Base-by-base conservation (phyloP, 1,139 yeast species). In the Blastobotrys capitulatus region DNA sequence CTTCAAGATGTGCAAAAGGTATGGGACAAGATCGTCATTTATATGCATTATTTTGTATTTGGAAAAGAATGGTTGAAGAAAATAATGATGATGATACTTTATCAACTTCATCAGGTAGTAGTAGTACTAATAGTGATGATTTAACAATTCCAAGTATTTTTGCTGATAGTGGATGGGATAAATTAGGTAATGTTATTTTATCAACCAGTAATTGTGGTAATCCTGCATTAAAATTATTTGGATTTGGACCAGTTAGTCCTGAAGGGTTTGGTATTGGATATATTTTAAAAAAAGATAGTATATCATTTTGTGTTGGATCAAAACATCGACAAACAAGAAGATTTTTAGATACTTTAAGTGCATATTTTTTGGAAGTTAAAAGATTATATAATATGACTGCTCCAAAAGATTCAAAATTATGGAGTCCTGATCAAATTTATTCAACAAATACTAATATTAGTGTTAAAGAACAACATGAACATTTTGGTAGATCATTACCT, bases 251-350 rank as follows among this genome's bases (percentile, higher is more conserved):
- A 2, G 90, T 86, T 6, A 78, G 88, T 32, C 82, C 94, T 20
- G 88, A 85, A 60, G 97, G 97, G 15, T 89, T 86, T 69, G 97
- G 97, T 26, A 77, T 89, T 46, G 96, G 96, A 2, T 89, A 89
- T 66, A 88, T 89, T 59, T 84, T 89, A 61, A 87, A 89, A 65
- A 88, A 80, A 52, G 88, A 86, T 61, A 82, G 92, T 4, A 80
- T 89, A 48, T 83, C 95, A 2, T 80, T 89, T 38, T 88, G 96
- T 65, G 94, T 87, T 0, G 80, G 94, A 26, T 87, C 96, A 7
- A 89, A 87, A 68, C 96, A 89, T 67, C 78, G 96, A 56, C 97
- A 89, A 70, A 89, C 97, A 1, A 73, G 78, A 56, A 78, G 97
- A 66, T 86, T 86, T 63, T 76, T 86, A 56, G 86, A 83, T 49